phyloP scores from a whole-genome alignment of 495 filamentous ascomycete genomes.

The Tuber magnatum region DNA sequence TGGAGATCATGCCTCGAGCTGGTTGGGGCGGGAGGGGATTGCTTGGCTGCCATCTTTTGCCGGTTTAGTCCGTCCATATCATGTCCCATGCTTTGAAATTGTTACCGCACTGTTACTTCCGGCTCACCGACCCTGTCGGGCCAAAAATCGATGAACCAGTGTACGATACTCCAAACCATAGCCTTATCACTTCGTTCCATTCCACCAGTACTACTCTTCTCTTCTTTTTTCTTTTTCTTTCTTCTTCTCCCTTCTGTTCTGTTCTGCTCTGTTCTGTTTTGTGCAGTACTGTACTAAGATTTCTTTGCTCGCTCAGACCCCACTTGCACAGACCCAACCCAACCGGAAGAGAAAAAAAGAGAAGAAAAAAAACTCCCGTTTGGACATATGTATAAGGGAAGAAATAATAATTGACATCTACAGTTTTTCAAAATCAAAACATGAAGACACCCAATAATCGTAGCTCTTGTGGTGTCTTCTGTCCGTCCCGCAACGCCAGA shows the following conservation, averaged over 20 bases:
- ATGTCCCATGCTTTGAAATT: not conserved
- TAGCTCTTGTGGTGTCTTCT: not conserved
- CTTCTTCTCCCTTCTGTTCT: too few species aligned
- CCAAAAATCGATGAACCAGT: not conserved
- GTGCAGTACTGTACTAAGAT: not conserved
- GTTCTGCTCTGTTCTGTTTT: not conserved
- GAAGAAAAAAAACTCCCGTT: not conserved
- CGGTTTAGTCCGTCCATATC: constrained; percentile 18
- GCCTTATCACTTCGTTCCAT: not conserved
- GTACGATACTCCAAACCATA: not conserved
- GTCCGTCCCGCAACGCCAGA: not conserved
- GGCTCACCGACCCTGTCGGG: not conserved
- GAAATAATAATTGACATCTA: not conserved
- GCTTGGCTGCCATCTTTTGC: constrained; percentile 58
- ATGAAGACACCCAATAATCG: constrained; percentile 1
- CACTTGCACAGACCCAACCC: not conserved
- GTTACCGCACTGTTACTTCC: not conserved
- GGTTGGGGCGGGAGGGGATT: constrained; percentile 85
- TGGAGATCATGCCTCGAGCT: constrained; percentile 63
- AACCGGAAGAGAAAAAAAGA: not conserved
- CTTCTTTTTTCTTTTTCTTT: too few species aligned
- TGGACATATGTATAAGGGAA: not conserved
- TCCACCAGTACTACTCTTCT: not conserved
- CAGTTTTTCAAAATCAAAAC: constrained; percentile 1
- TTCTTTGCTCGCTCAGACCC: not conserved